Base-by-base conservation (phyloP, 139 green algal species). In the Asterochloris sp. region DNA sequence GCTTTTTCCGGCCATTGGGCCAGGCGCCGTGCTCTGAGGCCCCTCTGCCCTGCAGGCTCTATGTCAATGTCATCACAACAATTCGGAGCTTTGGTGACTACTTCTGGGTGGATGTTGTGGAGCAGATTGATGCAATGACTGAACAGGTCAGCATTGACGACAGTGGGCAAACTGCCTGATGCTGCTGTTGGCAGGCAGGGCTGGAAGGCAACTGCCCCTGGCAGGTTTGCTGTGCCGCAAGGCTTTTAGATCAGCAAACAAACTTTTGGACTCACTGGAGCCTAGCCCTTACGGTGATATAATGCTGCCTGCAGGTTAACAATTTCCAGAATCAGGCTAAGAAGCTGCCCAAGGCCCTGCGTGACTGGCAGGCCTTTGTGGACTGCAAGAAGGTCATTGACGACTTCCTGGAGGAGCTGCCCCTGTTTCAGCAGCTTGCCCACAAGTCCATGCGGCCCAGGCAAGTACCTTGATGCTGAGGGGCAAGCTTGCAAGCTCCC, bases 91-190 rank as follows among this genome's bases (percentile, higher is more conserved):
- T 95, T 82, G 91, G 91, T 29, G 94, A 97, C 84, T 91, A 92
- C 68, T 91, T 97, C 67, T 98, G 95, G 95, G 92, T 94, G 15
- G 94, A 98, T 77, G 94, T 98, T 16, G 92, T 98, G 78, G 91
- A 94, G 80, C 92, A 96, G 83, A 95, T 98, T 66, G 93, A 97
- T 62, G 85, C 91, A 82, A 96, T 97, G 94, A 91, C 82, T 14
- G 91, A 96, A 82, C 89, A 93, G 79, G 38, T 54, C 38, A 54
- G 38, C 38, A 10, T 54, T 54, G 91, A 93, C 26, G 8, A 2
- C 9, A 28, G 29, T 11, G 11, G 16, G 27, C 26, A 79, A 4
- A 10, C 28, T 66, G 8, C 14, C 61, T 24, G 38, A 9, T 23
- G 19, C 16, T 24, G 47, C 68, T 23, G 19, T 80, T 27, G 21